These are phyloP conservation scores for Alternaria conjuncta DNA, from an alignment of 2,329 filamentous ascomycete genomes.

Conservation along the genomic window DNA sequence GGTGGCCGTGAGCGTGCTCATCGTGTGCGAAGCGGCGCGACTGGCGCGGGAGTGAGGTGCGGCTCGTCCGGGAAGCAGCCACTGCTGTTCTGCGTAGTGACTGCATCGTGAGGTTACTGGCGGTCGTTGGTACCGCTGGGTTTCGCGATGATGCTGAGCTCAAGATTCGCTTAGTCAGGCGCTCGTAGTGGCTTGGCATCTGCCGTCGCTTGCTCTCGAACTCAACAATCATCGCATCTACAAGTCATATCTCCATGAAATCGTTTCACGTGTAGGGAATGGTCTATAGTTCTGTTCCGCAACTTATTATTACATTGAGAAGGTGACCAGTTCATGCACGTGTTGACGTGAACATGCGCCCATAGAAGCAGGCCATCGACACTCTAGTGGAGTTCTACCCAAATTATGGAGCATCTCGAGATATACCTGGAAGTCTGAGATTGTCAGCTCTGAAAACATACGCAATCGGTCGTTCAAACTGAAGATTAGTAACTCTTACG, in stretches of 20 bases:
- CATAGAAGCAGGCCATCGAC: neutral
- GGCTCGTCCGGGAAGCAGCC: slow-evolving; percentile 50
- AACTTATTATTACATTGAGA: neutral
- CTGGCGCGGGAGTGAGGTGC: slow-evolving; percentile 45
- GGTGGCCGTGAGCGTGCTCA: slow-evolving; percentile 44
- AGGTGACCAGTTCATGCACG: neutral
- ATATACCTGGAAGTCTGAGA: neutral
- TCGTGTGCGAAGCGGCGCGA: slow-evolving; percentile 51
- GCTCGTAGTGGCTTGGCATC: slow-evolving; percentile 22
- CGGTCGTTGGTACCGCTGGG: slow-evolving; percentile 24
- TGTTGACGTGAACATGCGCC: neutral
- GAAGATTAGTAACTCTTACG: neutral
- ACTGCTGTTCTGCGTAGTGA: slow-evolving; percentile 53
- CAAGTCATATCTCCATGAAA: neutral
- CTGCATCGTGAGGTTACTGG: slow-evolving; percentile 50
- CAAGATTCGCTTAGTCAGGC: slow-evolving; percentile 20
- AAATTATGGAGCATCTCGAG: neutral
- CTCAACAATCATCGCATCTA: neutral
- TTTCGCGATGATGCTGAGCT: slow-evolving; percentile 39
- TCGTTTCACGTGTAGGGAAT: neutral
- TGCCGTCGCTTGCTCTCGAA: neutral
- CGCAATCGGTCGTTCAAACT: neutral
- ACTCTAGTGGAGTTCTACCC: neutral
- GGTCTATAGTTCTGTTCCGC: neutral
- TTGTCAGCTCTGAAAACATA: neutral